Conservation (phyloP, 768 basidiomycete genomes). For the Gyrodon lividus region DNA sequence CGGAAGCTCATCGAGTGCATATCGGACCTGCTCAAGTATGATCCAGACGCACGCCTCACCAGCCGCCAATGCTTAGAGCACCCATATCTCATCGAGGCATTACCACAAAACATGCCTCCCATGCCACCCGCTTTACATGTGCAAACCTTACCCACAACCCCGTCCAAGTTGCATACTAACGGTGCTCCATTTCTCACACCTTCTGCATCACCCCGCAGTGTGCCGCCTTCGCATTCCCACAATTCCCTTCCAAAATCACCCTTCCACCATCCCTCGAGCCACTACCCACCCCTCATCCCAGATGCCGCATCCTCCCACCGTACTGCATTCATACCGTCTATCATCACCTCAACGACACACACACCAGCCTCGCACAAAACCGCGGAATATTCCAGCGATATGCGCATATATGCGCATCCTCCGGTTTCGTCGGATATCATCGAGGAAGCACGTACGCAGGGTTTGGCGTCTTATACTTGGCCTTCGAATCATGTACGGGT, state of each 20-base stretch:
- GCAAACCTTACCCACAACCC: slow-evolving; percentile 36
- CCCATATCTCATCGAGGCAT: slow-evolving; percentile 82
- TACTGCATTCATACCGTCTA: slow-evolving; percentile 47
- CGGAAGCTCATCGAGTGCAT: slow-evolving; percentile 87
- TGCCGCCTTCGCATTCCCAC: slow-evolving; percentile 52
- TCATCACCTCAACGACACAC: slow-evolving; percentile 29
- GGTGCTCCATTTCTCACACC: slow-evolving; percentile 37
- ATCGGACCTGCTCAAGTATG: slow-evolving; percentile 86
- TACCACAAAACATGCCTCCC: slow-evolving; percentile 63
- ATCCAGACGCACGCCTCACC: slow-evolving; percentile 84
- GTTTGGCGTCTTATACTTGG: slow-evolving; percentile 19
- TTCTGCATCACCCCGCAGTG: slow-evolving; percentile 42
- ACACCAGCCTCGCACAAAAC: slow-evolving; percentile 34
- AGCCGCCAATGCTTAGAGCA: slow-evolving; percentile 86
- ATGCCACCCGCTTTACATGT: slow-evolving; percentile 52
- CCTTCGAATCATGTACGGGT: slow-evolving; percentile 29
- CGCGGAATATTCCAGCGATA: slow-evolving; percentile 35
- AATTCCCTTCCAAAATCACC: slow-evolving; percentile 39
- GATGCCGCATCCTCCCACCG: slow-evolving; percentile 53
- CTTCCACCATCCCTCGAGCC: slow-evolving; percentile 39
- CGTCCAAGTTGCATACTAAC: slow-evolving; percentile 38
- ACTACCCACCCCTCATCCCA: slow-evolving; percentile 42
- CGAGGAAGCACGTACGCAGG: slow-evolving; percentile 30
- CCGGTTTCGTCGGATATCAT: slow-evolving; percentile 29
- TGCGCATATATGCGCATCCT: slow-evolving; percentile 34